These are phyloP conservation scores for Thuja plicata DNA, from an alignment of 83 land plant species.

Conservation along the genomic window DNA sequence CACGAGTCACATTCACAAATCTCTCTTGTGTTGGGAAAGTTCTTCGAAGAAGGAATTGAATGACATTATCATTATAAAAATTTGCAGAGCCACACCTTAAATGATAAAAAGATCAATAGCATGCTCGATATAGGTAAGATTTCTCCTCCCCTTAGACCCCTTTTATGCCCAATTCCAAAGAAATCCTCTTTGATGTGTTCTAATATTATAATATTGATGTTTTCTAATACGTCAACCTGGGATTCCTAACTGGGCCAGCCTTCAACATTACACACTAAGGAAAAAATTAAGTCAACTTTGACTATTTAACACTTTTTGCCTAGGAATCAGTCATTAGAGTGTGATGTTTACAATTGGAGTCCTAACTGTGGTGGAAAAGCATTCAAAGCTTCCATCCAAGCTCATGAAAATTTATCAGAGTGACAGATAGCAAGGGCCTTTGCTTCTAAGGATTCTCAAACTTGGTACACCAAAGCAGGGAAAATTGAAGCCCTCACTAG, in stretches of 20 bases:
- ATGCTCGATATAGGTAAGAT: constrained; percentile 22
- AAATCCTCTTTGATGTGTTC: constrained; percentile 21
- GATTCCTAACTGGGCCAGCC: too few species aligned
- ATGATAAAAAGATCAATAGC: too few species aligned
- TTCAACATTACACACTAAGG: too few species aligned
- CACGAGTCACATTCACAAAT: too few species aligned
- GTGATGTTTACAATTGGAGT: too few species aligned
- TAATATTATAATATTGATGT: too few species aligned
- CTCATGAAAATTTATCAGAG: constrained; percentile 16
- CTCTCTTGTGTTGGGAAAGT: too few species aligned
- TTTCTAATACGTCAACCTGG: constrained; percentile 57
- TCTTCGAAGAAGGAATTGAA: too few species aligned
- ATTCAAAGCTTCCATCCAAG: constrained; percentile 32
- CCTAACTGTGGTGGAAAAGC: constrained; percentile 39
- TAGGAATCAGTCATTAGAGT: too few species aligned
- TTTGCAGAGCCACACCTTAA: constrained; percentile 49
- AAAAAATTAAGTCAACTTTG: too few species aligned
- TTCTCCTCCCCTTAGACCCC: constrained; percentile 24
- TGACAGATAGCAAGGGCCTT: constrained; percentile 34
- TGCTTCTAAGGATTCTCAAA: constrained; percentile 21
- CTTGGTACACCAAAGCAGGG: constrained; percentile 18
- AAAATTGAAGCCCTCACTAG: constrained; percentile 39
- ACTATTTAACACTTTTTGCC: too few species aligned
- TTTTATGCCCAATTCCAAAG: constrained; percentile 26
- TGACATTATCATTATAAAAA: too few species aligned